These are phyloP conservation scores for Fusarium udum DNA, from an alignment of 2,329 filamentous ascomycete genomes.

Conservation along the genomic window DNA sequence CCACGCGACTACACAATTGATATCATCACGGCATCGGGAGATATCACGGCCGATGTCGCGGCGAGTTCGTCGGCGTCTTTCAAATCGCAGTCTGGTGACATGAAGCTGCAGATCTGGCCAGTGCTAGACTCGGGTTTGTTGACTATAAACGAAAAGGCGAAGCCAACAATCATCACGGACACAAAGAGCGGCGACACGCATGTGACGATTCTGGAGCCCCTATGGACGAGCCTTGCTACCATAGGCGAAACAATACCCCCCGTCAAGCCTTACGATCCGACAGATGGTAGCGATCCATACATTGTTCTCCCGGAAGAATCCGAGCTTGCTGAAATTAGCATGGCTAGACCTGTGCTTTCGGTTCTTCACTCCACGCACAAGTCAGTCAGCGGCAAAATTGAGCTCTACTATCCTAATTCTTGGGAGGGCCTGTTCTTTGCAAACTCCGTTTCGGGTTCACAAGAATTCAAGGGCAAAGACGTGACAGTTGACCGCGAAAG, in stretches of 20 bases:
- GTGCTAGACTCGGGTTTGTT: conserved; percentile 48
- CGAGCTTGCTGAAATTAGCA: not conserved
- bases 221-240: conserved; percentile 49
- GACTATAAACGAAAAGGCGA: not conserved
- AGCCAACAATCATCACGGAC: conserved; percentile 51
- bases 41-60: conserved; percentile 53
- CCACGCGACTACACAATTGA: conserved; percentile 58
- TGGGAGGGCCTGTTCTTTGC: conserved; percentile 60
- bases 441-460: conserved; percentile 52
- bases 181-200: conserved; percentile 56
- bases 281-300: conserved; percentile 34
- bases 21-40: conserved; percentile 56
- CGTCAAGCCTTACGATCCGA: conserved; percentile 25
- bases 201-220: conserved; percentile 54
- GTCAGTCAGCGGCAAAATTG: conserved; percentile 56
- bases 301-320: conserved; percentile 17
- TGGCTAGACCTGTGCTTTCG: conserved; percentile 41
- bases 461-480: conserved; percentile 54
- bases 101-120: conserved; percentile 55
- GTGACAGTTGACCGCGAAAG: conserved; percentile 51
- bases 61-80: conserved; percentile 51
- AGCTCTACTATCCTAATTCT: conserved; percentile 56
- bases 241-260: conserved; percentile 17
- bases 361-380: conserved; percentile 54
- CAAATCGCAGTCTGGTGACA: conserved; percentile 53